Evolutionary conservation across 768 basidiomycete genomes (phyloP), one percentile per base, ranked within the genome.

Genomic region (Psilocybe azurescens): DNA sequence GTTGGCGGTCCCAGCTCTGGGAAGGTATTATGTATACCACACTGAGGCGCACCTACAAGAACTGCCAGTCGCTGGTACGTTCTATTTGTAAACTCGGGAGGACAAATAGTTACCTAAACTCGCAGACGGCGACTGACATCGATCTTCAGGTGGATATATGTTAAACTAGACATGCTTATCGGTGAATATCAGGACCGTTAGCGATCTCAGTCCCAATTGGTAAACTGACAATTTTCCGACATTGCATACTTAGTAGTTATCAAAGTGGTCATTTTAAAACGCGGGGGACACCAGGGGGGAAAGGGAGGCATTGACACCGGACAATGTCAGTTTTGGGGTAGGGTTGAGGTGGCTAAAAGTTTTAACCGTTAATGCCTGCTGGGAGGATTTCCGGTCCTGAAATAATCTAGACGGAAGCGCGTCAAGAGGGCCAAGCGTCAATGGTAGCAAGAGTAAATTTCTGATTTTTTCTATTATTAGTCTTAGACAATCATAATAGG

Each of bases 201-300:
- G 24, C 24, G 24, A 24, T 24, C 2, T 24, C 24, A 24, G 24
- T 24, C 24, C 24, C 24, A 0, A 24, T 24, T 24, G 24, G 24
- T 24, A 24, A 24, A 24, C 24, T 24, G 24, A 24, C 2, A 2
- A 24, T 24, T 24, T 24, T 24, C 24, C 24, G 24, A 24, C 24
- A 20, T 18, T 30, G 28, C 10, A 39, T 54, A 71, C 85, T 66
- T 58, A 91, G 91, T 89, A 81, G 30, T 89, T 89, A 64, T 89
- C 90, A 70, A 87, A 90, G 71, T 92, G 89, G 73, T 90, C 88
- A 68, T 91, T 90, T 67, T 79, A n/a, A n/a, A n/a, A n/a, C n/a
- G n/a, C n/a, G n/a, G n/a, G 78, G 33, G 77, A 76, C 1, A 89
- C 89, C 47, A 83, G 79, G 0, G 84, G 83, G 30, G 92, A 75